Evolutionary conservation across 2,329 filamentous ascomycete genomes (phyloP), one percentile per base, ranked within the genome.

Genomic region (Fusarium humuli): DNA sequence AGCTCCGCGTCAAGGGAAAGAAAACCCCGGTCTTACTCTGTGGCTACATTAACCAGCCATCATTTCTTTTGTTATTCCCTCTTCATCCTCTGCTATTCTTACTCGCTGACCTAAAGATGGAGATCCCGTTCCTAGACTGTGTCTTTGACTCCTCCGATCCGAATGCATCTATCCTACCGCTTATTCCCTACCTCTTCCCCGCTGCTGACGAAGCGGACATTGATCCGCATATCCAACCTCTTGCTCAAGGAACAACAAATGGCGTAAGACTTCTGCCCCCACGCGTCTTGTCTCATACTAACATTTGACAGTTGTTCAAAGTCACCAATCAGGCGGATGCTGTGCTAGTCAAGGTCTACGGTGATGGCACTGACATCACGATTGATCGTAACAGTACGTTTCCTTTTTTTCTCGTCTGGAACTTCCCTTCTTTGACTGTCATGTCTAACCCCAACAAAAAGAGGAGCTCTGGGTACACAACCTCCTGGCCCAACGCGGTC

Each of bases 401-500:
- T n/a, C 12, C 16, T 34, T 41, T 25, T 25, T 40, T 10, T 18
- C 52, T 66, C 49, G 45, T 53, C 40, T 63, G 20, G 25, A 42
- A 29, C 48, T 50, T 56, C 45, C 50, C 32, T 30, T 53, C 22
- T 52, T 61, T 27, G 48, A 58, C 16, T 20, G 18, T 10, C 34
- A 16, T 58, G 53, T 50, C 70, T 73, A 30, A 73, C 60, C 34
- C 7, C n/a, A 66, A 52, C 22, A 52, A 37, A 45, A 55, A 70
- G 71, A 73, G 62, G 71, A 73, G n/a, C 66, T 73, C 10, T 57
- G 45, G 61, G 56, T 73, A 6, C 71, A 73, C 45, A 60, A 62
- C 23, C 56, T 71, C 16, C 62, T 73, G 22, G 52, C 71, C 2
- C 65, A 73, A 6, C 58, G 60, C 22, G 23, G 65, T 7, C 66